Percentiles rank a stretch among this genome's conserved stretches.
phyloP scores from a whole-genome alignment of 2,329 filamentous ascomycete species.

The Pseudocercospora cruenta region DNA sequence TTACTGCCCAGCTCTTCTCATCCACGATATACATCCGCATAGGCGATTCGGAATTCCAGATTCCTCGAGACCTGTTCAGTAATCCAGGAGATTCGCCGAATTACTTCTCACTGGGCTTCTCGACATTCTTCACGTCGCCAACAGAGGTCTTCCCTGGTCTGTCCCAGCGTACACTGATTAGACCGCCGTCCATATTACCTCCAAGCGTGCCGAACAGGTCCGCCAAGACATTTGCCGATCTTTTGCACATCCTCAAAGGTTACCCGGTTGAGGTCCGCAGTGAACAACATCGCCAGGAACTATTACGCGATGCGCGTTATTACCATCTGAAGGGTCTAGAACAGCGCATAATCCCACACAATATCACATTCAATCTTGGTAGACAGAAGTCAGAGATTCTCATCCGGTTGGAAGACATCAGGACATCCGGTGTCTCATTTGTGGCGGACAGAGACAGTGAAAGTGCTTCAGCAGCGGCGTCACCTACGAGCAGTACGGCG shows the following conservation, averaged over 20 bases:
- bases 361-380: constrained; percentile 73
- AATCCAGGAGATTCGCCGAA: constrained; percentile 89
- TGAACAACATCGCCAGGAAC: constrained; percentile 73
- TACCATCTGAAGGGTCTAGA: constrained; percentile 92
- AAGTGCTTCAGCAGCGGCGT: constrained; percentile 16
- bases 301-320: constrained; percentile 86
- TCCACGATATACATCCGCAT: constrained; percentile 92
- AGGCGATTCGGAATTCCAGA: constrained; percentile 83
- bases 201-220: constrained; percentile 79
- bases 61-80: constrained; percentile 84
- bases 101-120: constrained; percentile 91
- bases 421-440: constrained; percentile 80
- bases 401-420: constrained; percentile 81
- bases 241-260: constrained; percentile 79
- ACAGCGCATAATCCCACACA: constrained; percentile 79
- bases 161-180: constrained; percentile 74
- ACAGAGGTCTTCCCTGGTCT: constrained; percentile 84
- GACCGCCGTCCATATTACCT: constrained; percentile 83
- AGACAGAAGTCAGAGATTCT: constrained; percentile 73
- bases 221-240: constrained; percentile 80
- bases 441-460: constrained; percentile 50
- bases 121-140: constrained; percentile 80
- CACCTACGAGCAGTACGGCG: constrained; percentile 23
- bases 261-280: constrained; percentile 78
- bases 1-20: constrained; percentile 89